A percentile compares a stretch with the other conserved stretches of the same genome.
These are phyloP conservation scores for Coemansia sp. DNA, from an alignment of 192 early-diverging fungal species.

Conservation along the genomic window DNA sequence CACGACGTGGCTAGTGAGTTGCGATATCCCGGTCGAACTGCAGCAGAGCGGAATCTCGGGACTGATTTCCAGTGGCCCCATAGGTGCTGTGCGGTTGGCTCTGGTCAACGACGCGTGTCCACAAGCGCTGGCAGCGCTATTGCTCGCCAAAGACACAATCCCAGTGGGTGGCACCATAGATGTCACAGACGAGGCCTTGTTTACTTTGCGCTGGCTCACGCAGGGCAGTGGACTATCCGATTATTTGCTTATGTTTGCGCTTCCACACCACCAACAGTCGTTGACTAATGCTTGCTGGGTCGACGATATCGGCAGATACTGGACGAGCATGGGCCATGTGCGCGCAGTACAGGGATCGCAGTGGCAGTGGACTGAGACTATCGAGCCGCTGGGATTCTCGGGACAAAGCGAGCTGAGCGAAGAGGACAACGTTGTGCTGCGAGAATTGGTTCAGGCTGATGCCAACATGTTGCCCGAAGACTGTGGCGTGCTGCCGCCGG, in stretches of 20 bases:
- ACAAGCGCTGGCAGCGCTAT: conserved; percentile 20
- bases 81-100: conserved; percentile 49
- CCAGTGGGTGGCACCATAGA: conserved; percentile 36
- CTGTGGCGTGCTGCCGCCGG: conserved; percentile 25
- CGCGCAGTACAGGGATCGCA: conserved; percentile 31
- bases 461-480: conserved; percentile 8
- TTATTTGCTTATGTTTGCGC: conserved; percentile 30
- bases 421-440: conserved; percentile 12
- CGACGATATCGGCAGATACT: conserved; percentile 25
- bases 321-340: conserved; percentile 53
- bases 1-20: conserved; percentile 43
- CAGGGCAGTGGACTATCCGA: conserved; percentile 5
- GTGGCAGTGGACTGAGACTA: conserved; percentile 42
- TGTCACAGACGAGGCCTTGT: conserved; percentile 20
- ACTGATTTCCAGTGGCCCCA: conserved; percentile 7
- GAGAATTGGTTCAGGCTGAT: conserved; percentile 40
- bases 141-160: conserved; percentile 21
- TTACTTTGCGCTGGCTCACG: conserved; percentile 21
- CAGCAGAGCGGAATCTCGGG: conserved; percentile 20
- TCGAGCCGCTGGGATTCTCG: conserved; percentile 48
- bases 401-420: conserved; percentile 26
- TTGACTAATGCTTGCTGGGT: conserved; percentile 10
- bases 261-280: conserved; percentile 48
- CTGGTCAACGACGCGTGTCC: conserved; percentile 18
- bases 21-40: conserved; percentile 12